Base-by-base conservation (phyloP, 2,329 filamentous ascomycete genomes). In the Cladobotryum mycophilum region DNA sequence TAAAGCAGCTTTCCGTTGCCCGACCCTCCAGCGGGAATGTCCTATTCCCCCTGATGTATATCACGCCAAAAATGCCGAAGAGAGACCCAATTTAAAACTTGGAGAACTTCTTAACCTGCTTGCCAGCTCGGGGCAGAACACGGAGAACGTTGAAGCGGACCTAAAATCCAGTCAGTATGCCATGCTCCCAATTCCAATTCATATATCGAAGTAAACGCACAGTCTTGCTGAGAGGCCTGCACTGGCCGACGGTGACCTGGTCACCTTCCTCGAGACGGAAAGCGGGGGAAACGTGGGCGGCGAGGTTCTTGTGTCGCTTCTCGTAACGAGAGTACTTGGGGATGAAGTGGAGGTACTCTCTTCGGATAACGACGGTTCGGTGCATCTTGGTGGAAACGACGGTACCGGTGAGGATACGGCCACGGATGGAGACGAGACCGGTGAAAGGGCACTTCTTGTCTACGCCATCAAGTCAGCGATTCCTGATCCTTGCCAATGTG, bases 371-470 rank as follows among this genome's bases (percentile, higher is more conserved):
- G 74, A 97, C 80, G 69, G 93, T 99, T 79, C 93, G 89, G 88
- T 99, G 93, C 93, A 99, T 99, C 89, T 99, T 99, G 79, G 93
- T 99, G 69, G 92, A 97, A 72, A 97, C 88, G 71, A 99, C 93
- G 73, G 90, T 96, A 71, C 93, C 93, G 74, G 92, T 97, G 65
- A 99, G 83, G 84, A 99, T 99, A 92, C 93, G 92, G 77, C 93
- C 93, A 81, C 93, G 93, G 82, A 99, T 99, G 63, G 93, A 97
- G 75, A 99, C 91, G 75, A 92, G 82, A 75, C 95, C 95, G 67
- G 90, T 96, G 87, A 99, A 99, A 65, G 93, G 93, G 88, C 93
- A 99, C 85, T 99, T 99, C 89, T 99, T 99, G 87, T 99, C 93
- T 96, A 71, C 68, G 56, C 12, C 22, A 44, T 47, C 50, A 60